Evolutionary conservation across 2,329 filamentous ascomycete genomes (phyloP), one percentile per base, ranked within the genome.

Genomic region (Plectosphaerella sp.): DNA sequence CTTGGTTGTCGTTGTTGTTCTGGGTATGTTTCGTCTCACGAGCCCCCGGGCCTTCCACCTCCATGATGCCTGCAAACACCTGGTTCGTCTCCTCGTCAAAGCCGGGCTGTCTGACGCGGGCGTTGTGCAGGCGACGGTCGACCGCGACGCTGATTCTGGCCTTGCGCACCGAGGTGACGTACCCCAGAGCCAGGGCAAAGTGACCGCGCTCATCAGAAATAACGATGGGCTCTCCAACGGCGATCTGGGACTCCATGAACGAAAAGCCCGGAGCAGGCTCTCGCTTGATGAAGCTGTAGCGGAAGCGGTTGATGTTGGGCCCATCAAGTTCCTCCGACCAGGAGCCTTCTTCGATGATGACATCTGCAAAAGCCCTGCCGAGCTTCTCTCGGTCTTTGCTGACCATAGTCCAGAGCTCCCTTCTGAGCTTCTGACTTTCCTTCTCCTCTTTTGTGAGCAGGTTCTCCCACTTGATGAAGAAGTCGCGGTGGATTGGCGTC

Each of bases 401-500:
- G 20, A 92, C 73, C 89, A 99, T 95, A 1, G 92, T 97, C 94
- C 94, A 99, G 3, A 99, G 75, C 66, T 99, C 94, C 58, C 91
- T 80, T 56, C 91, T 85, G 57, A 91, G 87, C 62, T 89, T 95
- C 65, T 94, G 87, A 64, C 88, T 84, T 62, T 96, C 91, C 61
- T 87, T 90, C 67, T 99, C 94, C 72, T 99, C 94, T 65, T 94
- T 94, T 0, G 93, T 97, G 37, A 99, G 75, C 14, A 99, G 77
- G 48, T 87, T 81, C 67, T 99, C 94, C 94, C 94, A 99, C 65
- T 94, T 96, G 57, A 88, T 78, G 69, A 99, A 97, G 67, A 97
- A 99, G 0, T 85, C 81, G 58, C 84, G 83, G 63, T 97, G 89
- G 0, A 72, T 74, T 2, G 86, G 78, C 6, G 82, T 89, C n/a